phyloP scores from a whole-genome alignment of 1,284 basidiomycete species.

The Ustanciosporium gigantosporum region DNA sequence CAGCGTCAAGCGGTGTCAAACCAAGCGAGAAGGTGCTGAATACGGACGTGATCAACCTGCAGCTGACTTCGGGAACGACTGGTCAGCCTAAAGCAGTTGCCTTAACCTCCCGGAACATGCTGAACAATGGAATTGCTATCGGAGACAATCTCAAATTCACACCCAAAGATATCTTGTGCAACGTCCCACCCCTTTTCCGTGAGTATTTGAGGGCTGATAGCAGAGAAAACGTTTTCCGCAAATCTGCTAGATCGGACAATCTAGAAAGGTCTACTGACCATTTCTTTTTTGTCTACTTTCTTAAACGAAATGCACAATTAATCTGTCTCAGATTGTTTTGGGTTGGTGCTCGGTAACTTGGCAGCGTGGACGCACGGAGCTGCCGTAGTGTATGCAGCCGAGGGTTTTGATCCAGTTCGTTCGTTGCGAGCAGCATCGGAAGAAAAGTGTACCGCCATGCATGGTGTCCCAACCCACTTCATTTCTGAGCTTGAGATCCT shows the following conservation, averaged over 20 bases:
- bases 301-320: background rate
- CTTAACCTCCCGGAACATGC: conserved; percentile 67
- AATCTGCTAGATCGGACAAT: too few species aligned
- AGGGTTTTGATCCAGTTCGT: conserved; percentile 69
- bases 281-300: too few species aligned
- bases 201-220: conserved; percentile 7
- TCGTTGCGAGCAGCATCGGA: conserved; percentile 70
- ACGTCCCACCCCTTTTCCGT: conserved; percentile 49
- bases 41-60: conserved; percentile 77
- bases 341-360: conserved; percentile 78
- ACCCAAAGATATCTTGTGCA: conserved; percentile 31
- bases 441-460: conserved; percentile 75
- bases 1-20: conserved; percentile 66
- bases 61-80: conserved; percentile 36
- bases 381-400: conserved; percentile 75
- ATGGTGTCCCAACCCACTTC: conserved; percentile 84
- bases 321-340: conserved; percentile 70
- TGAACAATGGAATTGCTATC: conserved; percentile 77
- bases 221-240: too few species aligned
- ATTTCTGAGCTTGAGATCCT: conserved; percentile 68
- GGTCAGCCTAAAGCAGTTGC: conserved; percentile 48
- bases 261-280: too few species aligned
- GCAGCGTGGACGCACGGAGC: conserved; percentile 77
- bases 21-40: conserved; percentile 65
- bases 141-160: conserved; percentile 69